Evolutionary conservation across 208 protist genomes (phyloP), one percentile per base, ranked within the genome.

Genomic region (Trypanosoma mega): DNA sequence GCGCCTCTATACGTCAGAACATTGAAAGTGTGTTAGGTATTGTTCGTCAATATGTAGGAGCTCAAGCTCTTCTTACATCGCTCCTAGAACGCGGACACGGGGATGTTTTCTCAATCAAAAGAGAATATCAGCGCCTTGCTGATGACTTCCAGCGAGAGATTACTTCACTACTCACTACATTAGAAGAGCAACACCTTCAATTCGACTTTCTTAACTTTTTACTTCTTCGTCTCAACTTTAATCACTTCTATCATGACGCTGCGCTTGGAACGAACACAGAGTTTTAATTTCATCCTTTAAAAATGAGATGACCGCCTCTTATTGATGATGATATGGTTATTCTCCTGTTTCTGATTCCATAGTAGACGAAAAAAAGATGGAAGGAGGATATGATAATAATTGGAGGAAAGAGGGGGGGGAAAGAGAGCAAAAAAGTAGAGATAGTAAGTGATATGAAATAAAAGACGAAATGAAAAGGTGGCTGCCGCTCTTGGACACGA

Each of bases 171-270:
- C 72, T 88, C 24, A 78, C 68, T 31, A 81, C 75, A 44, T 43
- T 88, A 37, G 76, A 88, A 41, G 81, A 88, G 45, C 81, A 88
- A 60, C 81, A 88, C 54, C 46, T 79, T 29, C 61, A 88, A 45
- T 84, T 88, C 53, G 81, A 82, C 52, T 88, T 88, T 52, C 57
- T 88, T 16, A 88, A 82, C 63, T 88, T 85, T 72, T 51, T 88
- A 57, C 66, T 85, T 46, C 77, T 88, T 37, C 66, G 81, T 8
- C 75, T 88, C 47, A 84, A 88, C 62, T 88, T 88, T 49, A 88
- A 88, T 62, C 62, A 73, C 20, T 88, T 76, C 55, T 88, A 88
- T 54, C 70, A 76, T 63, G 78, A 88, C 46, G 71, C 23, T 11
- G 65, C 66, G 11, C 47, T 68, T 29, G 71, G 47, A 16, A 18